phyloP scores from a whole-genome alignment of 768 basidiomycete species.

The Ramaria sp. region DNA sequence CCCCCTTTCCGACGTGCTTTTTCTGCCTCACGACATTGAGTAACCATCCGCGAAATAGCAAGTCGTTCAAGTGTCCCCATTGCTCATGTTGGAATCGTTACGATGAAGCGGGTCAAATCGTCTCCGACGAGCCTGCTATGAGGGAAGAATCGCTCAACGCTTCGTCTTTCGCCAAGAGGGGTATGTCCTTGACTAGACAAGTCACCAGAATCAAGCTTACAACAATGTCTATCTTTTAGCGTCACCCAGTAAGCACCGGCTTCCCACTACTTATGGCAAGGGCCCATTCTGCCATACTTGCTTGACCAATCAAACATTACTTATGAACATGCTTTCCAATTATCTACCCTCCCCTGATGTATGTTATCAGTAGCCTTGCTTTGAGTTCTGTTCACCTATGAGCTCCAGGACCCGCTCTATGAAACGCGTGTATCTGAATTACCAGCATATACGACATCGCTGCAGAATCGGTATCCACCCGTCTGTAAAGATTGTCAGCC shows the following conservation, averaged over 20 bases:
- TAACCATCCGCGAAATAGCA: slow-evolving; percentile 32
- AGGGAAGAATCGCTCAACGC: slow-evolving; percentile 66
- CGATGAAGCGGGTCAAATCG: slow-evolving; percentile 60
- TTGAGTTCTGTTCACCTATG: background rate
- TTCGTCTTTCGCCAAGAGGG: slow-evolving; percentile 60
- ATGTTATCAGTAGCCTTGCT: slow-evolving; percentile 19
- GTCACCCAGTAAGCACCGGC: slow-evolving; percentile 56
- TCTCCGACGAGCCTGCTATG: slow-evolving; percentile 80
- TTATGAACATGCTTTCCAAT: slow-evolving; percentile 78
- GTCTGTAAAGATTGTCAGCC: slow-evolving; percentile 71
- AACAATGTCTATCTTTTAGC: slow-evolving; percentile 28
- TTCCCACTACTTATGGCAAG: slow-evolving; percentile 44
- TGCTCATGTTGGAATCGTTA: slow-evolving; percentile 72
- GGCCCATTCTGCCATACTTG: slow-evolving; percentile 79
- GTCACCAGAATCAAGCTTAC: background rate
- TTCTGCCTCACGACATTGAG: slow-evolving; percentile 50
- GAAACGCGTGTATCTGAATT: slow-evolving; percentile 48
- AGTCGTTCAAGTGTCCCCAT: slow-evolving; percentile 52
- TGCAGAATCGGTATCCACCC: slow-evolving; percentile 79
- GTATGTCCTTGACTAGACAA: slow-evolving; percentile 28
- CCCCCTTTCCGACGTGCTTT: slow-evolving; percentile 40
- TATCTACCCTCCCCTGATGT: slow-evolving; percentile 79
- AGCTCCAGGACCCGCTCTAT: slow-evolving; percentile 63
- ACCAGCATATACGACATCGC: slow-evolving; percentile 60
- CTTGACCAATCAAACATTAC: slow-evolving; percentile 85